Evolutionary conservation across 164 flowering plant species (phyloP), one percentile per base, ranked within the genome.

Genomic region (Platanus orientalis): DNA sequence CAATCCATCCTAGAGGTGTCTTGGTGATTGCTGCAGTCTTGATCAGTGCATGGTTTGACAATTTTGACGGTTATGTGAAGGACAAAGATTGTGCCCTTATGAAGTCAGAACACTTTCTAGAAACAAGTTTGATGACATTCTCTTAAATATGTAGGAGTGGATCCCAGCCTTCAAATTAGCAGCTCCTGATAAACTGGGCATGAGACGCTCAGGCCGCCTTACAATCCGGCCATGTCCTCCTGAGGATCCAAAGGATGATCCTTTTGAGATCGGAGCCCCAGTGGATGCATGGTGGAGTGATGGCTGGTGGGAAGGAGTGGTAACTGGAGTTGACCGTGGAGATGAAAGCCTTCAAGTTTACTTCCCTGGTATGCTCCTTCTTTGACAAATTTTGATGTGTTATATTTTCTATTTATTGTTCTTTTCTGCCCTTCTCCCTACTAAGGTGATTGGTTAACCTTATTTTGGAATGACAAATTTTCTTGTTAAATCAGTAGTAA

Each of bases 261-360:
- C 60, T 50, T 71, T 82, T 55, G 79, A 74, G 51, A 73, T 88
- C 66, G 99, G 99, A 36, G 60, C 71, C 34, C 83, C 89, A 14
- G 87, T 90, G n/a, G 99, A 95, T 80, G 93, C 89, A 26, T 87
- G 96, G 97, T 95, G 99, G 96, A 82, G 83, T 71, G 96, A 92
- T 87, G 99, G 98, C 58, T 95, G 98, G 98, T 95, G 99, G 98
- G 99, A 95, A 80, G 97, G 99, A 20, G 87, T 92, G 51, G 66
- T 95, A 44, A 74, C 77, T 70, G 79, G 72, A 68, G 63, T 73
- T 28, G 60, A 68, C 25, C 34, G 24, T 19, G 78, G 51, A 54
- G 74, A 65, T 57, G 83, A 80, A 68, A 60, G 19, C n/a, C 60
- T 86, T 58, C 88, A 84, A 68, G 78, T 95, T 67, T 95, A 83